Evolutionary conservation across 2,329 filamentous ascomycete species (phyloP).

Genomic region (Colletotrichum coccodes): DNA sequence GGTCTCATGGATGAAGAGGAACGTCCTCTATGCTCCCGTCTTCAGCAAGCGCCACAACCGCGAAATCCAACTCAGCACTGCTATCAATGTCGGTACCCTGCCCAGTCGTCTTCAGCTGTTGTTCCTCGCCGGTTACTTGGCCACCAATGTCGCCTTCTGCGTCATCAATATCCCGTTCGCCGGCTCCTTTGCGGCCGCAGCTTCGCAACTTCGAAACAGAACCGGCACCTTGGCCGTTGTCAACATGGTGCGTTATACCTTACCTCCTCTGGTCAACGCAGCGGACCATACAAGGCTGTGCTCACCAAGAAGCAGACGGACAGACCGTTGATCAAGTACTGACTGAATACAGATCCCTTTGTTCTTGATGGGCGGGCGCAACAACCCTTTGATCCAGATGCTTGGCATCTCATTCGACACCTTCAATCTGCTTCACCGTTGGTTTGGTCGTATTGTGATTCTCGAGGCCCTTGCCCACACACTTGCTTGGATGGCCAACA

Average conservation of each 20-base stretch:
- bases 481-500: slow-evolving; percentile 64
- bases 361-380: slow-evolving; percentile 78
- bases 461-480: slow-evolving; percentile 76
- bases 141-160: slow-evolving; percentile 81
- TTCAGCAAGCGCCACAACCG: slow-evolving; percentile 74
- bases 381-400: slow-evolving; percentile 80
- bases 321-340: slow-evolving; percentile 19
- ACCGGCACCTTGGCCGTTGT: slow-evolving; percentile 76
- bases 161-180: slow-evolving; percentile 72
- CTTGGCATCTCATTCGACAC: slow-evolving; percentile 83
- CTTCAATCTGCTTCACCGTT: slow-evolving; percentile 84
- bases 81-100: slow-evolving; percentile 70
- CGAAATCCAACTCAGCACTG: slow-evolving; percentile 70
- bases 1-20: slow-evolving; percentile 72
- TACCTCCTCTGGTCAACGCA: background rate
- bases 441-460: slow-evolving; percentile 81
- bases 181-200: slow-evolving; percentile 53
- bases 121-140: slow-evolving; percentile 66
- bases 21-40: slow-evolving; percentile 72
- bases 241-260: slow-evolving; percentile 72
- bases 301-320: background rate
- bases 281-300: background rate
- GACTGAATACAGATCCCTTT: slow-evolving; percentile 62
- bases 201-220: slow-evolving; percentile 70
- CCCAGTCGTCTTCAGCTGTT: slow-evolving; percentile 72